phyloP scores from a whole-genome alignment of 2,329 filamentous ascomycete genomes.

The Fusarium circinatum region DNA sequence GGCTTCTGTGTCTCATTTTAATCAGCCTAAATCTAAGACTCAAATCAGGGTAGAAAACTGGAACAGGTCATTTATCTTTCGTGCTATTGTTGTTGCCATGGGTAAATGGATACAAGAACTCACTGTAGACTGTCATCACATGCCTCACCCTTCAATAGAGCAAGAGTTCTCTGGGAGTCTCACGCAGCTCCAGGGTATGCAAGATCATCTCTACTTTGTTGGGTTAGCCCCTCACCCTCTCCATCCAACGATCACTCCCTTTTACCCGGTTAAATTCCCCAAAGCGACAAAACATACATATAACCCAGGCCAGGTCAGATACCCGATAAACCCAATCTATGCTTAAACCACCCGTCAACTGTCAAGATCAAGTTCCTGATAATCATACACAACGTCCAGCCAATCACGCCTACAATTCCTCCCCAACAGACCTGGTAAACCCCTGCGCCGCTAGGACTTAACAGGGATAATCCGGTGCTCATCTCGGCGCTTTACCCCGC shows the following conservation, averaged over 20 bases:
- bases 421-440: slow-evolving; percentile 10
- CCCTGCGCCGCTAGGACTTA: slow-evolving; percentile 15
- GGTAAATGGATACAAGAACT: background rate
- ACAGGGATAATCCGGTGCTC: slow-evolving; percentile 28
- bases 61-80: accelerated
- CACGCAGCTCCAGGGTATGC: background rate
- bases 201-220: slow-evolving; percentile 5
- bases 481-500: slow-evolving; percentile 30
- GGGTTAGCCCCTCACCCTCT: background rate
- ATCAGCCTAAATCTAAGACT: background rate
- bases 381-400: background rate
- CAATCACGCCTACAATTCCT: slow-evolving; percentile 15
- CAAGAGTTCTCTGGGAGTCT: background rate
- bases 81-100: accelerated
- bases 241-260: background rate
- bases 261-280: background rate
- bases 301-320: background rate
- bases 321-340: background rate
- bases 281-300: background rate
- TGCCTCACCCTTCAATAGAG: background rate
- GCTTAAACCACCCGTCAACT: background rate
- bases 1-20: accelerated
- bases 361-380: slow-evolving; percentile 8
- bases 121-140: background rate
- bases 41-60: accelerated